Evolutionary conservation across 768 basidiomycete genomes (phyloP), one percentile per base, ranked within the genome.

Genomic region (Ephemerocybe angulata): DNA sequence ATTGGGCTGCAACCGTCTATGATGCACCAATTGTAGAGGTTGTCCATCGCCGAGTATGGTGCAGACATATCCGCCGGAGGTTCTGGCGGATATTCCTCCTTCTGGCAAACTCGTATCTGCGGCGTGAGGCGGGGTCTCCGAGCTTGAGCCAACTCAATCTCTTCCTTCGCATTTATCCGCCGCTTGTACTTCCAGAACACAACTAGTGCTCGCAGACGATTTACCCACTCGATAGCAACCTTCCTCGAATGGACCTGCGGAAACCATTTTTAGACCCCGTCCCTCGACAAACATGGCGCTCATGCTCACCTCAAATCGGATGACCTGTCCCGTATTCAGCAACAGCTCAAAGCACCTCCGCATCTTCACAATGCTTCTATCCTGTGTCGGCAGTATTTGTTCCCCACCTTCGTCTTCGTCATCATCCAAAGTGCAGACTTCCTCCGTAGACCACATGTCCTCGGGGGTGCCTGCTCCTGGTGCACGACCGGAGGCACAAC

Each of bases 21-120:
- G 2, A 87, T 76, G 64, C 96, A 98, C 93, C 91, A 93, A 61
- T 90, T 89, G 76, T 90, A 94, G 42, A 93, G 67, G 0, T 78
- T 74, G 46, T 79, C 73, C 44, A 94, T 71, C 12, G 82, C 79
- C 3, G 84, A 79, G 37, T 83, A 71, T 7, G 80, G 76, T 10
- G 76, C 73, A 22, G 82, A 81, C 15, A 77, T 70, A 62, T 84
- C 78, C 1, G 75, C 69, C 1, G 82, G 79, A 11, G 78, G 67
- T 58, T 83, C 82, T n/a, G 80, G 80, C 22, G 74, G 72, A 21
- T 64, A 60, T 22, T 79, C 73, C 28, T 74, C 67, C 8, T 75
- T 70, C 25, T 70, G 68, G 55, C 71, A 68, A 1, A 72, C 70
- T 53, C 75, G 78, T 40, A 72, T 75, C 19, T 68, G 76, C 4